These are phyloP conservation scores for Cyclocybe cylindracea DNA, from an alignment of 768 basidiomycete genomes.

Conservation along the genomic window DNA sequence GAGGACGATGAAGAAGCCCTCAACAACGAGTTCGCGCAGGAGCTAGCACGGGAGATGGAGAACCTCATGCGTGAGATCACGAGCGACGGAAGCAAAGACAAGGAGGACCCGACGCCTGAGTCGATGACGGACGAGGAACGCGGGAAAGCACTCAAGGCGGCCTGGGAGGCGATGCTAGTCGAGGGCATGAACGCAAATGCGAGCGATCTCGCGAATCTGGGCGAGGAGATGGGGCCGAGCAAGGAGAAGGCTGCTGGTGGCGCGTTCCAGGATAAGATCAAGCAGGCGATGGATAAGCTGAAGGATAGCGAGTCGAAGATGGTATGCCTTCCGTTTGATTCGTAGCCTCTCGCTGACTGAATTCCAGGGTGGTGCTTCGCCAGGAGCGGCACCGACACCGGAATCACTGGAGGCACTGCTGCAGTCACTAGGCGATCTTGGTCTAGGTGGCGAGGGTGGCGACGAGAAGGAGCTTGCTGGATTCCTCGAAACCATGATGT, in stretches of 20 bases:
- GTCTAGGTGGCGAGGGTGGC: slow-evolving; percentile 32
- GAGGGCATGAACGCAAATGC: slow-evolving; percentile 55
- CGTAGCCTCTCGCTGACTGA: neutral
- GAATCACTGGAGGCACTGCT: slow-evolving; percentile 56
- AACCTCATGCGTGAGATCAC: slow-evolving; percentile 48
- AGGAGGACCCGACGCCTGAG: slow-evolving; percentile 22
- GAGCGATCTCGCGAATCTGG: slow-evolving; percentile 16
- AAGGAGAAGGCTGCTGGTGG: slow-evolving; percentile 11
- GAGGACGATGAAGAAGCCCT: slow-evolving; percentile 42
- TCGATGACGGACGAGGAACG: slow-evolving; percentile 31
- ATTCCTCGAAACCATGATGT: slow-evolving; percentile 81
- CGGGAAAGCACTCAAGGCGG: slow-evolving; percentile 48
- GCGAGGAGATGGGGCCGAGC: slow-evolving; percentile 7
- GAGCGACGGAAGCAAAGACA: slow-evolving; percentile 23
- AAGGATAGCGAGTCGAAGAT: slow-evolving; percentile 64
- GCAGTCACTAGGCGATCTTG: slow-evolving; percentile 42
- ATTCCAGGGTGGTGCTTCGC: slow-evolving; percentile 17
- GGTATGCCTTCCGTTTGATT: slow-evolving; percentile 29
- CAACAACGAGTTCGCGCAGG: slow-evolving; percentile 43
- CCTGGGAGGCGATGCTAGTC: slow-evolving; percentile 74
- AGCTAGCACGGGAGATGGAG: slow-evolving; percentile 54
- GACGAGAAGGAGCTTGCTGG: slow-evolving; percentile 58
- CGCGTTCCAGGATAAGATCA: slow-evolving; percentile 69
- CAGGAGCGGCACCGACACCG: slow-evolving; percentile 21
- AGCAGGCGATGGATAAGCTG: slow-evolving; percentile 73